Evolutionary conservation across 2,329 filamentous ascomycete species (phyloP), one percentile per base, ranked within the genome.

Genomic region (Zasmidium citrigriseum): DNA sequence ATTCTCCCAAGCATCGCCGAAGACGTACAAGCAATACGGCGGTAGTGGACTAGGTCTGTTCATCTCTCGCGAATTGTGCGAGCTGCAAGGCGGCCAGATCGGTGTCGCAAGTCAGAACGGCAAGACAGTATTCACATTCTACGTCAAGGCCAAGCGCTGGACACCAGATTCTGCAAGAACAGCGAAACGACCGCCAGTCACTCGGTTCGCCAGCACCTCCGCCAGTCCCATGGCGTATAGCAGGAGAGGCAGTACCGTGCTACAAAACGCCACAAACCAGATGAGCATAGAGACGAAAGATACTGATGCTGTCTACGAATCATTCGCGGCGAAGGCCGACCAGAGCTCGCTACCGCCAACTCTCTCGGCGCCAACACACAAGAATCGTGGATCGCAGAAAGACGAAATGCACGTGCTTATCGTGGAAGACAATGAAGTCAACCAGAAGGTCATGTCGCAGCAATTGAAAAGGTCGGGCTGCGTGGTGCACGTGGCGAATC

Each of bases 51-150:
- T 79, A 1, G 78, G 78, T 1, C 68, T 80, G 0, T 78, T 78
- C 65, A 80, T 80, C 52, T 76, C 75, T 3, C 75, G 77, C n/a
- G 71, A 79, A 46, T 68, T 80, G 20, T 74, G 75, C 10, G 76
- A 80, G 56, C 55, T 71, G 9, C 70, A 73, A 54, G 77, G 78
- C 44, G 78, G 78, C 4, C 75, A 78, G 27, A 80, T 80, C 25
- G 77, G 78, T 2, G 77, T 80, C 4, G 68, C 70, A 0, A 77
- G 75, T 29, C 70, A 71, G 0, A 58, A 73, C 11, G 71, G 70
- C 3, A 57, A 84, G 65, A 77, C 75, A 1, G 76, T 73, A 0
- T 80, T 80, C 61, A 75, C 74, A 1, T 80, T 80, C 64, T 80
- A 76, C 60, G 69, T 72, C 34, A 57, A 59, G 44, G 81, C 82